These are phyloP conservation scores for Tetragonia tetragonoides DNA, from an alignment of 148 eudicot genomes.

Conservation along the genomic window DNA sequence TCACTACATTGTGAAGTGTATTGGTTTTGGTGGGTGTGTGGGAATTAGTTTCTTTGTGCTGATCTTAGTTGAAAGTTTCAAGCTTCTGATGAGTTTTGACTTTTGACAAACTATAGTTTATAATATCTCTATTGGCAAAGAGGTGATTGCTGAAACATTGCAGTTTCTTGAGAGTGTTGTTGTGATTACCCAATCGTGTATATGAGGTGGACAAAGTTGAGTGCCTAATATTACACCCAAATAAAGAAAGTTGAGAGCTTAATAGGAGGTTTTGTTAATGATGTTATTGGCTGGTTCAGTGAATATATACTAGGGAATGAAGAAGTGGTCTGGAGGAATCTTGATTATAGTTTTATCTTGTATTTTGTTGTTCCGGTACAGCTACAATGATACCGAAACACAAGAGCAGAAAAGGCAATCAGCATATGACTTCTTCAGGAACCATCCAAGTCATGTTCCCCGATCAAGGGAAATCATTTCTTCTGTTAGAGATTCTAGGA, in stretches of 20 bases:
- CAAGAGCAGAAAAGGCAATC: constrained; percentile 28
- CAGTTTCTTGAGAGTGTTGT: neutral
- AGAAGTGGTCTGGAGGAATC: constrained; percentile 30
- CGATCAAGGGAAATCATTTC: neutral
- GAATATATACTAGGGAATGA: constrained; percentile 20
- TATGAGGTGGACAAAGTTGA: neutral
- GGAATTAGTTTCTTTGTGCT: neutral
- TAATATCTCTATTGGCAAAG: neutral
- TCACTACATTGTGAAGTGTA: constrained; percentile 5
- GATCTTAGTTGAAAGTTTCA: neutral
- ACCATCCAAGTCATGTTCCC: constrained; percentile 20
- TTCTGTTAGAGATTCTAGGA: neutral
- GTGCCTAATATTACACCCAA: neutral
- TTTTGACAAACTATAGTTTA: neutral
- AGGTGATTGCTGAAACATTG: constrained; percentile 1
- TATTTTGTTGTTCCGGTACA: constrained; percentile 27
- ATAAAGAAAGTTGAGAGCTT: neutral
- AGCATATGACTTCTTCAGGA: constrained; percentile 34
- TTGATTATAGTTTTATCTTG: constrained; percentile 26
- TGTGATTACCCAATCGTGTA: constrained; percentile 11
- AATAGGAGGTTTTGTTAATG: neutral
- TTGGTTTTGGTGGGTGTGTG: neutral
- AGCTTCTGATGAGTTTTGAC: neutral
- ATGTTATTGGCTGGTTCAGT: neutral
- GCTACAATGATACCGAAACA: constrained; percentile 19